Evolutionary conservation across 768 basidiomycete genomes (phyloP).

Genomic region (Galerina marginata): DNA sequence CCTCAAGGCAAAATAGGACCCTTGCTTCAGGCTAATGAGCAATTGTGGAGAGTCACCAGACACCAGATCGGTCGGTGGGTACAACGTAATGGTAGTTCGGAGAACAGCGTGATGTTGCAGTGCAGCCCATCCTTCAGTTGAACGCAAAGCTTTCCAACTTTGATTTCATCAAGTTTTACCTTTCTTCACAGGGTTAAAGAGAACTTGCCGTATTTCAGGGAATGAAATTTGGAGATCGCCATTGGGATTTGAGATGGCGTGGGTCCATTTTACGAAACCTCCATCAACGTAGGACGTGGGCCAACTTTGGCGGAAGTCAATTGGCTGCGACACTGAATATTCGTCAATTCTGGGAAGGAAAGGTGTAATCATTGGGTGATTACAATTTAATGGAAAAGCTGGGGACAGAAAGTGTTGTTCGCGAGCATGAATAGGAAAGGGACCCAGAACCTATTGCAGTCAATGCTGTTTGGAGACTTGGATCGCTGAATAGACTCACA

Average conservation of each 20-base stretch:
- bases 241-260: slow-evolving; percentile 41
- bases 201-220: slow-evolving; percentile 59
- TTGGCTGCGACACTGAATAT: slow-evolving; percentile 52
- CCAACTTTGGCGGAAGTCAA: slow-evolving; percentile 56
- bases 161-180: neutral
- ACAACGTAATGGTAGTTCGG: slow-evolving; percentile 64
- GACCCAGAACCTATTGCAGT: slow-evolving; percentile 68
- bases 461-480: neutral
- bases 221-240: slow-evolving; percentile 67
- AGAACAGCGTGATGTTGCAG: slow-evolving; percentile 82
- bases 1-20: slow-evolving; percentile 76
- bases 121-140: slow-evolving; percentile 86
- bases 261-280: slow-evolving; percentile 65
- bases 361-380: slow-evolving; percentile 20
- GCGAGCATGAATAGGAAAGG: slow-evolving; percentile 83
- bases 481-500: slow-evolving; percentile 31
- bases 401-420: slow-evolving; percentile 87
- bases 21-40: slow-evolving; percentile 67
- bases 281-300: slow-evolving; percentile 73
- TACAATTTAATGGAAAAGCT: slow-evolving; percentile 72
- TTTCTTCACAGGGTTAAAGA: neutral
- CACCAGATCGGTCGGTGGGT: slow-evolving; percentile 42
- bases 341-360: slow-evolving; percentile 7
- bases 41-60: slow-evolving; percentile 46
- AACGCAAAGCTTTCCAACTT: slow-evolving; percentile 76